Evolutionary conservation across 1,284 basidiomycete species (phyloP).

Genomic region (Leccinum pachyderme): DNA sequence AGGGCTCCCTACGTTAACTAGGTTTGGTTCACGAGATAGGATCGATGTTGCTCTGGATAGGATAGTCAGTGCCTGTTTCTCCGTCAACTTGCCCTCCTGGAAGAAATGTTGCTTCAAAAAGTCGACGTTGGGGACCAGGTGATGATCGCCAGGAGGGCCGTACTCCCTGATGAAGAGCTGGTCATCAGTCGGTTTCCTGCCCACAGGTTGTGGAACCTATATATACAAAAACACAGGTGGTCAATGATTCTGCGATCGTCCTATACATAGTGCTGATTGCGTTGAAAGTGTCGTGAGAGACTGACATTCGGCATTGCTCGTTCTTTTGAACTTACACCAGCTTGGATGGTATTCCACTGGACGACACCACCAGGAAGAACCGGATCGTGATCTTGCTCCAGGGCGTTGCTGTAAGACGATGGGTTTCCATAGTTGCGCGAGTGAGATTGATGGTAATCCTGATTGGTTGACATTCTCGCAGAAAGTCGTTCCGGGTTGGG

Average conservation of each 20-base stretch:
- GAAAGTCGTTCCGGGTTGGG: constrained; percentile 18
- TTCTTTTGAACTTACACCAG: constrained; percentile 25
- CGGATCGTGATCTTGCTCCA: constrained; percentile 30
- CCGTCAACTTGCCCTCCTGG: constrained; percentile 83
- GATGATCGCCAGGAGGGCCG: constrained; percentile 24
- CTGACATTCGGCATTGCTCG: constrained; percentile 31
- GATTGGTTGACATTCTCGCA: constrained; percentile 22
- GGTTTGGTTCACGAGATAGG: constrained; percentile 81
- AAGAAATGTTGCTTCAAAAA: constrained; percentile 95
- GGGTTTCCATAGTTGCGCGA: constrained; percentile 17
- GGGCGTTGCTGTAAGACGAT: constrained; percentile 3
- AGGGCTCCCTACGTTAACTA: constrained; percentile 88
- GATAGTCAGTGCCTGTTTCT: constrained; percentile 88
- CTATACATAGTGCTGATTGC: constrained; percentile 11
- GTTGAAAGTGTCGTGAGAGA: constrained; percentile 17
- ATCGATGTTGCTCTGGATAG: constrained; percentile 76
- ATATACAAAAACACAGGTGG: constrained; percentile 9
- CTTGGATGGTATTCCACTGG: constrained; percentile 22
- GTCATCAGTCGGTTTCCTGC: constrained; percentile 25
- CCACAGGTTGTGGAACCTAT: constrained; percentile 26
- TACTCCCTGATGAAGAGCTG: constrained; percentile 33
- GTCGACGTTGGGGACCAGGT: constrained; percentile 67
- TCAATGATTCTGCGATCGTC: constrained; percentile 27
- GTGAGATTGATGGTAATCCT: constrained; percentile 23
- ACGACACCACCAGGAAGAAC: constrained; percentile 31